Evolutionary conservation across 2,329 filamentous ascomycete genomes (phyloP).

Genomic region (Claviceps africana): DNA sequence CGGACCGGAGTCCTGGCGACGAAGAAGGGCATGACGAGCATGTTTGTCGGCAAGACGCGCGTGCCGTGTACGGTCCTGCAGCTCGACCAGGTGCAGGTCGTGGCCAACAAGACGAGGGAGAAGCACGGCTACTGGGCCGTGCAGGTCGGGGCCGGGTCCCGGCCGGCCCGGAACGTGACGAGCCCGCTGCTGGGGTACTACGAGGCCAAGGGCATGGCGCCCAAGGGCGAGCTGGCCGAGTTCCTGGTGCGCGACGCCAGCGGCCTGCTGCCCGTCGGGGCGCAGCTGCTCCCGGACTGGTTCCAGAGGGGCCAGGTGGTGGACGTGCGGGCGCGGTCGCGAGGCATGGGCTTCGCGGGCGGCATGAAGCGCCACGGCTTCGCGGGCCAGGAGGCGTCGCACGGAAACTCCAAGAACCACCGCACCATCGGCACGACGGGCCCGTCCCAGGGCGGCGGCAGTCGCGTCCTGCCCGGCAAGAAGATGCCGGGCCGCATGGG

Average conservation of each 20-base stretch:
- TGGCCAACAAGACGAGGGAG: slow-evolving; percentile 69
- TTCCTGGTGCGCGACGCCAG: slow-evolving; percentile 66
- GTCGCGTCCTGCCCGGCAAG: slow-evolving; percentile 86
- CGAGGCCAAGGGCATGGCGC: slow-evolving; percentile 64
- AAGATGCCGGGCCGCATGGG: slow-evolving; percentile 98
- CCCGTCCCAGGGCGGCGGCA: slow-evolving; percentile 81
- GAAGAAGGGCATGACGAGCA: slow-evolving; percentile 92
- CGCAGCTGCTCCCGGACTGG: slow-evolving; percentile 71
- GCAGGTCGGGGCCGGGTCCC: slow-evolving; percentile 69
- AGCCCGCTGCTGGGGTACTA: slow-evolving; percentile 79
- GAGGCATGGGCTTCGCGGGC: slow-evolving; percentile 89
- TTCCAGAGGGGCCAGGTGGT: slow-evolving; percentile 84
- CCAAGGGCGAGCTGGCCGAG: slow-evolving; percentile 73
- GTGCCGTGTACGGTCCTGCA: slow-evolving; percentile 85
- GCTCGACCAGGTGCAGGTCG: slow-evolving; percentile 80
- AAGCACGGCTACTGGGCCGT: slow-evolving; percentile 88
- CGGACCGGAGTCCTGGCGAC: slow-evolving; percentile 72
- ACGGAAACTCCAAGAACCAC: slow-evolving; percentile 93
- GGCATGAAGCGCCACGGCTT: slow-evolving; percentile 97
- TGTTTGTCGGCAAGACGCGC: slow-evolving; percentile 68
- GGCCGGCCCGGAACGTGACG: slow-evolving; percentile 61
- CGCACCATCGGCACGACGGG: slow-evolving; percentile 82
- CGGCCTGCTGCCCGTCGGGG: slow-evolving; percentile 64
- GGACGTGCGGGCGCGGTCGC: slow-evolving; percentile 64
- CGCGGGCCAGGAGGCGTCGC: slow-evolving; percentile 72